A percentile compares a stretch with the other conserved stretches of the same genome.
Conservation (phyloP, 2,329 filamentous ascomycete genomes). For the Cercospora berteroae region DNA sequence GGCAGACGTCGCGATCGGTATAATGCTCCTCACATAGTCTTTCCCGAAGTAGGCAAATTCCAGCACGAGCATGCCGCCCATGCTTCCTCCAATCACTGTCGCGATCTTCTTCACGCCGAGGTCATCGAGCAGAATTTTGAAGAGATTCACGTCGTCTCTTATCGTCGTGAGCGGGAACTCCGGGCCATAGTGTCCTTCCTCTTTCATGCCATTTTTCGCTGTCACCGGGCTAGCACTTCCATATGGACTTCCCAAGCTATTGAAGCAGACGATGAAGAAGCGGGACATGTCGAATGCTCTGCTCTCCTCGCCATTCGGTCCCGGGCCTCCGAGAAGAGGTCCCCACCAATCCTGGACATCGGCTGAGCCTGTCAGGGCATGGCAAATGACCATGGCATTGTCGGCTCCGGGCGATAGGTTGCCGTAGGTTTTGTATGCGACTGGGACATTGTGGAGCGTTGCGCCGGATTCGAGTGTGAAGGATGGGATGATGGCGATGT, state of each 20-base stretch:
- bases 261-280: slow-evolving; percentile 85
- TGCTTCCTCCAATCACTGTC: slow-evolving; percentile 76
- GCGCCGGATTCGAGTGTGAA: slow-evolving; percentile 94
- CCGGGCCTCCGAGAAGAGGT: slow-evolving; percentile 72
- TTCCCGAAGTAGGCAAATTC: slow-evolving; percentile 91
- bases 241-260: slow-evolving; percentile 81
- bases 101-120: slow-evolving; percentile 76
- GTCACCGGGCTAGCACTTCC: slow-evolving; percentile 87
- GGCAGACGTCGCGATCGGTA: slow-evolving; percentile 82
- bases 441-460: slow-evolving; percentile 69
- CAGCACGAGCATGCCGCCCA: slow-evolving; percentile 86
- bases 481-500: slow-evolving; percentile 78
- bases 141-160: slow-evolving; percentile 87
- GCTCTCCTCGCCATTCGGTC: slow-evolving; percentile 48
- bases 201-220: slow-evolving; percentile 74
- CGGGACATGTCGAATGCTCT: slow-evolving; percentile 73
- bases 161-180: slow-evolving; percentile 96
- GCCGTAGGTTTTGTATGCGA: slow-evolving; percentile 64
- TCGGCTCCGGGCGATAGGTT: slow-evolving; percentile 55
- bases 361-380: slow-evolving; percentile 80
- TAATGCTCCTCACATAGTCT: slow-evolving; percentile 75
- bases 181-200: slow-evolving; percentile 79
- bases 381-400: slow-evolving; percentile 70
- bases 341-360: slow-evolving; percentile 90
- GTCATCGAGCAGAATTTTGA: slow-evolving; percentile 76